These are phyloP conservation scores for Tylopilus rubrobrunneus DNA, from an alignment of 768 basidiomycete genomes.

Conservation along the genomic window DNA sequence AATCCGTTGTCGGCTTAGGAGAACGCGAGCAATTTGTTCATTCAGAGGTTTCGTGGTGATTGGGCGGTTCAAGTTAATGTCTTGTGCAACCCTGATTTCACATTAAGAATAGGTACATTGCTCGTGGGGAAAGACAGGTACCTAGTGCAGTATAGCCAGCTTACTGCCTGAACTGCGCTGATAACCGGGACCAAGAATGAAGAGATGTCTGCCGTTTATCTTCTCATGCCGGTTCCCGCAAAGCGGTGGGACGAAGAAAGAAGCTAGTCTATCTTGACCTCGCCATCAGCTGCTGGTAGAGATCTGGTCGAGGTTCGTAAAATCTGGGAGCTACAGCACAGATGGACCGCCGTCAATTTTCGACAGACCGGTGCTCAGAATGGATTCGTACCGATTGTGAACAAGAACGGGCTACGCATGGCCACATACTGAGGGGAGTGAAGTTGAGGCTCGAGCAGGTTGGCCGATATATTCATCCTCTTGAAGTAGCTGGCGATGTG, in stretches of 20 bases:
- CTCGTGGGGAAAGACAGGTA: conserved; percentile 25
- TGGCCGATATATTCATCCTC: conserved; percentile 75
- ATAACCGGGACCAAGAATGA: conserved; percentile 77
- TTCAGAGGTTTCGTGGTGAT: conserved; percentile 69
- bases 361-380: not conserved
- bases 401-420: conserved; percentile 84
- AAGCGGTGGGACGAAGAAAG: conserved; percentile 87
- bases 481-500: conserved; percentile 57
- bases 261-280: conserved; percentile 88
- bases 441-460: conserved; percentile 73
- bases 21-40: conserved; percentile 78
- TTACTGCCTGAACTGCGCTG: conserved; percentile 72
- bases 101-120: conserved; percentile 3
- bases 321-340: conserved; percentile 87
- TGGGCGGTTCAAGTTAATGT: conserved; percentile 83
- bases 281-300: conserved; percentile 76
- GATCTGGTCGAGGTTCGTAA: conserved; percentile 62
- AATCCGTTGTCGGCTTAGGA: conserved; percentile 83
- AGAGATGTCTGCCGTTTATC: conserved; percentile 82
- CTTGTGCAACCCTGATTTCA: conserved; percentile 70
- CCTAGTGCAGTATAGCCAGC: conserved; percentile 75
- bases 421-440: conserved; percentile 82
- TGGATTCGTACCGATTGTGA: conserved; percentile 77
- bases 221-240: conserved; percentile 69
- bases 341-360: conserved; percentile 36